Percentiles rank a stretch among this genome's conserved stretches.
Conservation (phyloP, 768 basidiomycete species). For the Lyophyllum shimeji region DNA sequence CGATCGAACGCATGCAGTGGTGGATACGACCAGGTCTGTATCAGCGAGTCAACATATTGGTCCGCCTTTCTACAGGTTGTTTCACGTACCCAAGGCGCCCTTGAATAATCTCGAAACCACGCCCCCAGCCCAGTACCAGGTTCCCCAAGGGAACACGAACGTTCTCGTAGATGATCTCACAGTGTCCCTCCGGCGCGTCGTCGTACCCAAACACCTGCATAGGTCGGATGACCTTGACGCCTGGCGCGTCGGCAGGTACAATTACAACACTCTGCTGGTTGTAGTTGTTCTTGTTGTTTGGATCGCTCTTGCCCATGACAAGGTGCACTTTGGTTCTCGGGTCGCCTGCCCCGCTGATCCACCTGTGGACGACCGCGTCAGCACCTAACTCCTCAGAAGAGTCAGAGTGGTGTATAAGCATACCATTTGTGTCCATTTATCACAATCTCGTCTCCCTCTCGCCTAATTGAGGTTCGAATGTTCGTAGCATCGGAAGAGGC, state of each 20-base stretch:
- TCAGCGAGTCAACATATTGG: not conserved
- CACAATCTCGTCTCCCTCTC: slow-evolving; percentile 85
- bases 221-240: slow-evolving; percentile 87
- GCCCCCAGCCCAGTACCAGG: slow-evolving; percentile 89
- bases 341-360: slow-evolving; percentile 97
- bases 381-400: not conserved
- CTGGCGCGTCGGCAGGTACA: slow-evolving; percentile 85
- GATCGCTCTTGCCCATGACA: slow-evolving; percentile 94
- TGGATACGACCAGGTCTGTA: slow-evolving; percentile 90
- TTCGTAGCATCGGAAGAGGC: slow-evolving; percentile 97
- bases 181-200: slow-evolving; percentile 96
- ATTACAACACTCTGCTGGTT: slow-evolving; percentile 92
- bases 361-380: slow-evolving; percentile 49
- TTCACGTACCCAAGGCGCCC: slow-evolving; percentile 81
- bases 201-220: slow-evolving; percentile 95
- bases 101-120: slow-evolving; percentile 97
- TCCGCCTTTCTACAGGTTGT: not conserved
- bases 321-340: slow-evolving; percentile 88
- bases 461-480: slow-evolving; percentile 81
- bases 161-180: slow-evolving; percentile 92
- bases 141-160: slow-evolving; percentile 86
- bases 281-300: slow-evolving; percentile 72
- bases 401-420: slow-evolving; percentile 2
- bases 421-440: slow-evolving; percentile 99
- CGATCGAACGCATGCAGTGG: slow-evolving; percentile 97